phyloP scores from a whole-genome alignment of 345 rosid species.

The Aquilaria malaccensis region DNA sequence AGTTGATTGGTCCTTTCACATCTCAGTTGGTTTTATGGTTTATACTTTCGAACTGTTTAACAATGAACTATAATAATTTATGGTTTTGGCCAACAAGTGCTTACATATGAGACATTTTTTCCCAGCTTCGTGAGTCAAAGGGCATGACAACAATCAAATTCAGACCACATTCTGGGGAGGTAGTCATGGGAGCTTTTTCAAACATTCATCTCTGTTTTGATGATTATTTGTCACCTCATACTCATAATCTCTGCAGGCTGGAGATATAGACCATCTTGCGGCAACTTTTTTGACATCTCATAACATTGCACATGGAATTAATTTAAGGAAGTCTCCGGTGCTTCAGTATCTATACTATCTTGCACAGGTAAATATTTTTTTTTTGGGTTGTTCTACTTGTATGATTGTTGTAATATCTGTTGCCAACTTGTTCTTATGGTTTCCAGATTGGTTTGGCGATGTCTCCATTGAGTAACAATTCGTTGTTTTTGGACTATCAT shows the following conservation, averaged over 20 bases:
- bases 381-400: slow-evolving; percentile 1
- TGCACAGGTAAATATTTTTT: slow-evolving; percentile 58
- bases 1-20: too few species aligned
- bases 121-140: slow-evolving; percentile 96
- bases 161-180: slow-evolving; percentile 99
- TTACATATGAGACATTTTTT: slow-evolving; percentile 15
- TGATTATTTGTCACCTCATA: slow-evolving; percentile 9
- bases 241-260: slow-evolving; percentile 58
- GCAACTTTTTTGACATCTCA: slow-evolving; percentile 93
- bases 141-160: slow-evolving; percentile 97
- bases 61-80: background rate
- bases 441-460: slow-evolving; percentile 92
- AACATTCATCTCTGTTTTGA: background rate
- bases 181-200: slow-evolving; percentile 17
- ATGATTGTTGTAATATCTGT: slow-evolving; percentile 11
- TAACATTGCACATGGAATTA: slow-evolving; percentile 97
- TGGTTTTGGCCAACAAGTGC: slow-evolving; percentile 7
- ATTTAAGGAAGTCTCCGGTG: slow-evolving; percentile 97
- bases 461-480: slow-evolving; percentile 99
- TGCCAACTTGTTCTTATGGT: slow-evolving; percentile 12
- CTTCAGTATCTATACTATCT: slow-evolving; percentile 97
- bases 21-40: too few species aligned
- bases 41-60: too few species aligned
- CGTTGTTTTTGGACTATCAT: slow-evolving; percentile 93
- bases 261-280: slow-evolving; percentile 98